Base-by-base conservation (phyloP, 495 filamentous ascomycete species). In the Bacidia rubella region DNA sequence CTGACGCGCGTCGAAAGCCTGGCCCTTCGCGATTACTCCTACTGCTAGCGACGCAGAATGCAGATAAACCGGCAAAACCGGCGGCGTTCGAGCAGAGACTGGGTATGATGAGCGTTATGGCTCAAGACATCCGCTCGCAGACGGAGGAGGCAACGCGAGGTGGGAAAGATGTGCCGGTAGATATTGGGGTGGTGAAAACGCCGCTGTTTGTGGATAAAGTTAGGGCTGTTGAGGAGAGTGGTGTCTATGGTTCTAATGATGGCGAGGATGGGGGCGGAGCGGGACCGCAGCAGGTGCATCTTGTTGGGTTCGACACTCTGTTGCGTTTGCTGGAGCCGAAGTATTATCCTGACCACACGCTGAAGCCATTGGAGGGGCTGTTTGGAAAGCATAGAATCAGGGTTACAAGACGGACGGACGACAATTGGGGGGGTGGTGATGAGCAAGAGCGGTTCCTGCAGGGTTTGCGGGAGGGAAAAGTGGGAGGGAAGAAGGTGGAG, bases 141-240 rank as follows among this genome's bases (percentile, higher is more conserved):
- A 11, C 25, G 27, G 45, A 29, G 29, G 43, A 53, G 26, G 22
- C 4, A 22, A 43, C 12, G 11, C 15, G 25, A 27, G 52, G 21
- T n/a, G 53, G 19, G 12, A 17, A 22, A 17, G 41, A 44, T n/a
- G 41, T 61, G 3, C 40, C 54, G 2, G 41, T 64, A 17, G 90
- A 97, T 61, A 80, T 97, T 21, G 89, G 75, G 1, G 74, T 97
- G 2, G 89, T 86, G 0, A 89, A 79, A 25, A 73, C 79, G 39
- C 87, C 92, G 0, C 89, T 87, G 59, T 96, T 95, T 58, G 73
- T 83, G 40, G 87, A 90, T 55, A 97, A 97, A 63, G 80, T 82
- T 0, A 55, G 65, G n/a, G 81, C 78, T 0, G 83, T 97, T 27
- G 74, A 75, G 11, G 55, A 63, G 0, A 73, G 70, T 1, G 72